phyloP scores from a whole-genome alignment of 768 basidiomycete genomes.

The Paxillus involutus region DNA sequence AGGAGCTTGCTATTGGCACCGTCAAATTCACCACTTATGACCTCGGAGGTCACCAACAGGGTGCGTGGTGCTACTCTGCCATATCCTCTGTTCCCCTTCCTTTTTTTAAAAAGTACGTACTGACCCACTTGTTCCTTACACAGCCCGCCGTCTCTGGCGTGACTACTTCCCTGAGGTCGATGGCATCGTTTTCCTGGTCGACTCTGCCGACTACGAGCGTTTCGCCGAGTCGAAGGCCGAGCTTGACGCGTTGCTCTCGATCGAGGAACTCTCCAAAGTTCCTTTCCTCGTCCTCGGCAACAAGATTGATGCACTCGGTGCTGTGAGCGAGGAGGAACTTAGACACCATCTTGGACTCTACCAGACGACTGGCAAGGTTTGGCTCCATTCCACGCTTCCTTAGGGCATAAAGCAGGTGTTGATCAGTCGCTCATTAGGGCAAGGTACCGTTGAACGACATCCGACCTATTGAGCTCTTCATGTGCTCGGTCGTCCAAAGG shows the following conservation, averaged over 20 bases:
- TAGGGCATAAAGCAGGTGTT: not conserved
- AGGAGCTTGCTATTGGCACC: constrained; percentile 97
- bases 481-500: constrained; percentile 99
- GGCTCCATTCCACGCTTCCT: constrained; percentile 8
- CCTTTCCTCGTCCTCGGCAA: constrained; percentile 99
- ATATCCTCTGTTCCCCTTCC: constrained; percentile 1
- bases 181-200: constrained; percentile 97
- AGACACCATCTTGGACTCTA: constrained; percentile 94
- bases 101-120: not conserved
- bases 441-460: constrained; percentile 97
- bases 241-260: constrained; percentile 91
- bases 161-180: constrained; percentile 99
- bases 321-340: constrained; percentile 96
- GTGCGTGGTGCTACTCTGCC: constrained; percentile 38
- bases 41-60: constrained; percentile 96
- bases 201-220: constrained; percentile 95
- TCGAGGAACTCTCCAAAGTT: constrained; percentile 93
- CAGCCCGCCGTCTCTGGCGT: constrained; percentile 96
- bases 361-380: constrained; percentile 99
- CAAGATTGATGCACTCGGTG: constrained; percentile 99
- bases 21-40: constrained; percentile 99
- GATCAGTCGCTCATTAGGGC: constrained; percentile 53
- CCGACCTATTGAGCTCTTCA: constrained; percentile 98
- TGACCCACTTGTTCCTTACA: not conserved
- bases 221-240: constrained; percentile 97